These are phyloP conservation scores for Apiospora saccharicola DNA, from an alignment of 2,329 filamentous ascomycete species.

Conservation along the genomic window DNA sequence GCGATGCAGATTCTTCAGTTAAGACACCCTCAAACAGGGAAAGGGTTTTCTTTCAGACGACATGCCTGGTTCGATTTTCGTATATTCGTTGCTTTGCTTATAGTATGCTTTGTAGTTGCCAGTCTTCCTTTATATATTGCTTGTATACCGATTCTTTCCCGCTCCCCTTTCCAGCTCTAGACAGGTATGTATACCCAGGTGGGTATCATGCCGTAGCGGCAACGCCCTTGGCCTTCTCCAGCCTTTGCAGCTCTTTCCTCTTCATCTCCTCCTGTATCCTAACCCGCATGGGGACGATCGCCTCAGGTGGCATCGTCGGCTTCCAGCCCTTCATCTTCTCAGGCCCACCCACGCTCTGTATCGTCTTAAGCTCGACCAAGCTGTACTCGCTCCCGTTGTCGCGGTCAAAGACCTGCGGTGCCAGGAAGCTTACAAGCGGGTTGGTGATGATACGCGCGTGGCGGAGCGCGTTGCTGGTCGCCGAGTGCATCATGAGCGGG, in stretches of 20 bases:
- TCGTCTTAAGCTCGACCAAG: constrained; percentile 62
- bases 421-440: constrained; percentile 58
- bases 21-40: not conserved
- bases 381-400: constrained; percentile 55
- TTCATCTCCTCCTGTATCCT: constrained; percentile 58
- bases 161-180: not conserved
- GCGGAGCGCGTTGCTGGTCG: constrained; percentile 55
- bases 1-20: not conserved
- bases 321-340: constrained; percentile 58
- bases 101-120: not conserved
- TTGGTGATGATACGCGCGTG: constrained; percentile 63
- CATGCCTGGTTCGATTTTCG: not conserved
- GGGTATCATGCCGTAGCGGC: constrained; percentile 33
- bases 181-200: not conserved
- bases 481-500: constrained; percentile 66
- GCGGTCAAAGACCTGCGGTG: constrained; percentile 61
- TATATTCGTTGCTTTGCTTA: not conserved
- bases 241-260: constrained; percentile 55
- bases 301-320: constrained; percentile 57
- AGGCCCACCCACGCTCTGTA: constrained; percentile 55
- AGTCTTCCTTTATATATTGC: constrained; percentile 8
- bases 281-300: constrained; percentile 57
- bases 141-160: not conserved
- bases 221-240: constrained; percentile 41
- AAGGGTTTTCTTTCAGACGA: not conserved